A percentile compares a stretch with the other conserved stretches of the same genome.
phyloP scores from a whole-genome alignment of 2,329 filamentous ascomycete species.

The Lasiodiplodia hormozganensis region DNA sequence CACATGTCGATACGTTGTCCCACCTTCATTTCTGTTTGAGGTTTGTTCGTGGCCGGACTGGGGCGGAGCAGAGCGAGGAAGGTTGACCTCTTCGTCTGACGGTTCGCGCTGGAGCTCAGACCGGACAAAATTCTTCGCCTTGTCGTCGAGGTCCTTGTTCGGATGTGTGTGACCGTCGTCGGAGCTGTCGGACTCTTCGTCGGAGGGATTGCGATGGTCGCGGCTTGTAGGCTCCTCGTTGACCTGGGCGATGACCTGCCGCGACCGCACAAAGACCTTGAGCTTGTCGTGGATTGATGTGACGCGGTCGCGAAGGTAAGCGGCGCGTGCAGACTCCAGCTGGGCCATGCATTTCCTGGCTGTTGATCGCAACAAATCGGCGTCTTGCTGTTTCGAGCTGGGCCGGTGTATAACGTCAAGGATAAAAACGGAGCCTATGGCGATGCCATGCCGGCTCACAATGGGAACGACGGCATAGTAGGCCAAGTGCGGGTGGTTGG shows the following conservation, averaged over 20 bases:
- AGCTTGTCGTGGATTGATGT: not conserved
- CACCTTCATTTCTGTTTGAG: not conserved
- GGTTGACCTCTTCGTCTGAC: not conserved
- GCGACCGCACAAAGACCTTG: not conserved
- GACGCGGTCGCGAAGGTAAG: not conserved
- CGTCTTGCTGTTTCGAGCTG: conserved; percentile 3
- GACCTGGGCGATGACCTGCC: not conserved
- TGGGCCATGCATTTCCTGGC: conserved; percentile 30
- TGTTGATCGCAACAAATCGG: conserved; percentile 16
- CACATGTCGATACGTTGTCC: conserved; percentile 31
- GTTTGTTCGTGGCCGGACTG: not conserved
- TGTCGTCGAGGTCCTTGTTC: too few relatives aligned
- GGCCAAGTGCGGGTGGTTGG: not conserved
- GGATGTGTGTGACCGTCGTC: too few relatives aligned
- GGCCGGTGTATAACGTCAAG: conserved; percentile 20
- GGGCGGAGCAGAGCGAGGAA: not conserved
- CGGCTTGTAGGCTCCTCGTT: not conserved
- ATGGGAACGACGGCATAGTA: conserved; percentile 32
- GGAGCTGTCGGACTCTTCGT: too few relatives aligned
- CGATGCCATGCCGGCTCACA: conserved; percentile 21
- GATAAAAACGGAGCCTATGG: conserved; percentile 32
- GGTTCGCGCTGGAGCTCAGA: not conserved
- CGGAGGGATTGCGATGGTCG: too few relatives aligned
- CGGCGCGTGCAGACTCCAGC: conserved; percentile 22
- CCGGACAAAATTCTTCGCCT: too few relatives aligned